Base-by-base conservation (phyloP, 371 early-diverging fungal species). In the Cokeromyces recurvatus region DNA sequence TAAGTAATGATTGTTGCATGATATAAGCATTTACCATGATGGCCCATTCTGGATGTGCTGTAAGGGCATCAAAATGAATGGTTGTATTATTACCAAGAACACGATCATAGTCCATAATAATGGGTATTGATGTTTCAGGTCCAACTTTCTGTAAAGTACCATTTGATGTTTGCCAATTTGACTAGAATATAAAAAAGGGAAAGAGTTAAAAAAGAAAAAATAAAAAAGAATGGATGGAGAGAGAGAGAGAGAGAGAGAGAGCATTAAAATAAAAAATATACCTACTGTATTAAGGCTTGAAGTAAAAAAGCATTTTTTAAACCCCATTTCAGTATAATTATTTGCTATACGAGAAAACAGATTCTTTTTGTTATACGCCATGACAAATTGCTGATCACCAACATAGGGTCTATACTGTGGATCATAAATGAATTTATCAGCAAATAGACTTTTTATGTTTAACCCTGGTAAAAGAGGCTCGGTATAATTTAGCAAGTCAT, bases 331-430 rank as follows among this genome's bases (percentile, higher is more conserved):
- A 6, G 24, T 27, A 2, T 11, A 23, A 35, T 21, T 37, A 0
- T 3, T 0, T n/a, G 16, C 21, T 8, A 12, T 7, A 0, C 23
- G 7, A 9, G 20, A 4, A 16, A 0, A 21, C 17, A 21, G 12
- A 16, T 21, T 34, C 2, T 9, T 22, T 8, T 29, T 53, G 11
- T 38, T 16, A 20, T 43, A 46, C 4, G 51, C 57, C 15, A 51
- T 27, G 15, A 65, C 50, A 51, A 65, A 57, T 3, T 39, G 38
- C 27, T 65, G 66, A 19, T 65, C 53, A 11, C 66, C 62, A 4
- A 55, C 54, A 32, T 60, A 51, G 7, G 38, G 38, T 12, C 58
- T 46, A 14, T 48, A 45, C 3, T 43, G 39, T 4, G 62, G 46
- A 39, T 51, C 41, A 32, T 49, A 57, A 3, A 16, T 17, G 7